A percentile compares a stretch with the other conserved stretches of the same genome.
phyloP scores from a whole-genome alignment of 106 monocot genomes.

The Alisma plantagoaquatica region DNA sequence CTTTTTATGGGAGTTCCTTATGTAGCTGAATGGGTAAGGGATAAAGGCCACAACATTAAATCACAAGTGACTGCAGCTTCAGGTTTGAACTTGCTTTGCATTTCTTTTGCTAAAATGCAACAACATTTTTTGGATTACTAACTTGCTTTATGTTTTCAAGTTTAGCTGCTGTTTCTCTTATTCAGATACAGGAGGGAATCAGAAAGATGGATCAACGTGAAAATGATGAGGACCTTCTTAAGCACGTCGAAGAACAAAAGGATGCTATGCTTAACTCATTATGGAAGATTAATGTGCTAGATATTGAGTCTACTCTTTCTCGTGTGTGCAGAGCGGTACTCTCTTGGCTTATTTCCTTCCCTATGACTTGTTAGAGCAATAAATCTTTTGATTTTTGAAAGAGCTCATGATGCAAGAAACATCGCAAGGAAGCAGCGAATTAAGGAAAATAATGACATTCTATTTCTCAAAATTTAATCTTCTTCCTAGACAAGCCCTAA shows the following conservation, averaged over 20 bases:
- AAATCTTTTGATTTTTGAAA: too few relatives aligned
- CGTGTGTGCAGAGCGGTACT: conserved; percentile 77
- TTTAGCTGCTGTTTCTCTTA: conserved; percentile 70
- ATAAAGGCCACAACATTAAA: conserved; percentile 83
- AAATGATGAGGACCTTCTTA: conserved; percentile 39
- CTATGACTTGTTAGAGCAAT: too few relatives aligned
- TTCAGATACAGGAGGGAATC: conserved; percentile 81
- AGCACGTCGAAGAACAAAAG: conserved; percentile 69
- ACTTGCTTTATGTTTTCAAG: conserved; percentile 1
- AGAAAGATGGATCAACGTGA: conserved; percentile 52
- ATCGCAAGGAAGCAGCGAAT: too few relatives aligned
- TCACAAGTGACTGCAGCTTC: conserved; percentile 94
- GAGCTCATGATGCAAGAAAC: too few relatives aligned
- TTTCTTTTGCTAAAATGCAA: too few relatives aligned
- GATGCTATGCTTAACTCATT: conserved; percentile 84
- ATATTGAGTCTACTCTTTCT: conserved; percentile 85
- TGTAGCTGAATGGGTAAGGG: conserved; percentile 91
- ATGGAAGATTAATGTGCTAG: conserved; percentile 96
- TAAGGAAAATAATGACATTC: too few relatives aligned
- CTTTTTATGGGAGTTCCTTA: conserved; percentile 85
- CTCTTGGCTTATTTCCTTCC: neutral
- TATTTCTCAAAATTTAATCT: too few relatives aligned
- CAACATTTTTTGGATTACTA: too few relatives aligned
- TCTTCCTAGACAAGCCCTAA: too few relatives aligned
- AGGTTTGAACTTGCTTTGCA: too few relatives aligned